phyloP scores from a whole-genome alignment of 2,329 filamentous ascomycete species.

The Claviceps citrina region DNA sequence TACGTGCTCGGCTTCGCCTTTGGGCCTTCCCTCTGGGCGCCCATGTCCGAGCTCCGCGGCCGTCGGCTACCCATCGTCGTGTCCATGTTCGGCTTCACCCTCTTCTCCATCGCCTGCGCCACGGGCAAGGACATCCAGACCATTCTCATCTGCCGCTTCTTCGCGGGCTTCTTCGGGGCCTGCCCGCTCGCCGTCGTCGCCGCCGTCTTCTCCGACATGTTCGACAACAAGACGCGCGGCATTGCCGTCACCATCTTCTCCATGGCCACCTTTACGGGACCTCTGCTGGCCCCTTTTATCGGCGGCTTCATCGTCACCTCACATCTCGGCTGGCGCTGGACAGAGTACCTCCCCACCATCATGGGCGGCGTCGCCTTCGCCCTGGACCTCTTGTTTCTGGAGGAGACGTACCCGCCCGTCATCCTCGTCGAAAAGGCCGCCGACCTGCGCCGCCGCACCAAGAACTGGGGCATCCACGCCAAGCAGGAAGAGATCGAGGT shows the following conservation, averaged over 20 bases:
- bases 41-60: slow-evolving; percentile 56
- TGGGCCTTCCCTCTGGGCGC: slow-evolving; percentile 57
- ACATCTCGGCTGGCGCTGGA: slow-evolving; percentile 58
- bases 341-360: slow-evolving; percentile 46
- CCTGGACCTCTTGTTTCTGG: slow-evolving; percentile 45
- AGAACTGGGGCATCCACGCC: slow-evolving; percentile 57
- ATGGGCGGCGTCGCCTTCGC: slow-evolving; percentile 47
- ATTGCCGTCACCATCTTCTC: slow-evolving; percentile 28
- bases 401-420: slow-evolving; percentile 55
- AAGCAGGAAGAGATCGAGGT: slow-evolving; percentile 59
- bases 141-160: slow-evolving; percentile 57
- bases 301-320: slow-evolving; percentile 51
- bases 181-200: slow-evolving; percentile 54
- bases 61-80: slow-evolving; percentile 46
- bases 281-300: slow-evolving; percentile 51
- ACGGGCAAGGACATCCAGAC: slow-evolving; percentile 53
- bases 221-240: slow-evolving; percentile 46
- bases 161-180: slow-evolving; percentile 56
- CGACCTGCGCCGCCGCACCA: slow-evolving; percentile 45
- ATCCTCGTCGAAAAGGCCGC: slow-evolving; percentile 47
- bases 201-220: slow-evolving; percentile 59
- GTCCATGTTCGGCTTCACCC: slow-evolving; percentile 52
- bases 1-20: slow-evolving; percentile 60
- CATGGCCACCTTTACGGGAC: slow-evolving; percentile 46
- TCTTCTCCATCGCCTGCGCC: slow-evolving; percentile 51